A percentile compares a stretch with the other conserved stretches of the same genome.
These are phyloP conservation scores for Aspergillus pseudoviridinutans DNA, from an alignment of 2,329 filamentous ascomycete genomes.

Conservation along the genomic window DNA sequence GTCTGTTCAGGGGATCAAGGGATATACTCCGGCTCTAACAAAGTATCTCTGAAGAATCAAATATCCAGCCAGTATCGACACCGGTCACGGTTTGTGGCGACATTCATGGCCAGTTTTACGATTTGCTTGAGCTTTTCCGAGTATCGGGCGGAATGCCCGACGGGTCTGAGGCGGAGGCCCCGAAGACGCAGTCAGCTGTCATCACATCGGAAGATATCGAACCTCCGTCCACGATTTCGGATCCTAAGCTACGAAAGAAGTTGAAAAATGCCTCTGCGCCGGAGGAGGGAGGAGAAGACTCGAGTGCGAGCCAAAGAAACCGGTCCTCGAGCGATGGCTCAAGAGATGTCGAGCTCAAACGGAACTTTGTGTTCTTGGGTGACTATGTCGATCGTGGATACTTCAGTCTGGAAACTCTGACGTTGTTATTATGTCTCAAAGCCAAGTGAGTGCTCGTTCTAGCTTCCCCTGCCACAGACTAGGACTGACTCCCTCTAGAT, in stretches of 20 bases:
- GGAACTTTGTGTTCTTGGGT: constrained; percentile 69
- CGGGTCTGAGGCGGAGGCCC: constrained; percentile 65
- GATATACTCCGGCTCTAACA: background rate
- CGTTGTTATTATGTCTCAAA: constrained; percentile 67
- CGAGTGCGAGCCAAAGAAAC: constrained; percentile 16
- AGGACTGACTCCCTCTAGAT: constrained; percentile 42
- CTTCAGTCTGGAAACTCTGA: constrained; percentile 70
- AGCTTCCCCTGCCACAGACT: background rate
- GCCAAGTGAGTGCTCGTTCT: constrained; percentile 54
- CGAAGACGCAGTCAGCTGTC: constrained; percentile 65
- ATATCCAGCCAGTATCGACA: constrained; percentile 95
- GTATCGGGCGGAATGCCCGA: constrained; percentile 96
- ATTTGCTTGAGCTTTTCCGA: constrained; percentile 91
- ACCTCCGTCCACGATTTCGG: constrained; percentile 80
- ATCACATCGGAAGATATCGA: constrained; percentile 92
- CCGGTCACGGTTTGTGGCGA: constrained; percentile 97
- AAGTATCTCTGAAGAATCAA: constrained; percentile 65
- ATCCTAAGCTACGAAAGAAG: constrained; percentile 83
- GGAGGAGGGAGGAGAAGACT: constrained; percentile 29
- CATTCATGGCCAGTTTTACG: constrained; percentile 98
- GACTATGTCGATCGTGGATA: constrained; percentile 73
- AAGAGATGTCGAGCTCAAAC: constrained; percentile 47
- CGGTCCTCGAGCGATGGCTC: constrained; percentile 29
- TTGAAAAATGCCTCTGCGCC: constrained; percentile 52
- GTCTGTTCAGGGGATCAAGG: background rate